Conservation (phyloP, 2,329 filamentous ascomycete genomes). For the Camillea tinctor region DNA sequence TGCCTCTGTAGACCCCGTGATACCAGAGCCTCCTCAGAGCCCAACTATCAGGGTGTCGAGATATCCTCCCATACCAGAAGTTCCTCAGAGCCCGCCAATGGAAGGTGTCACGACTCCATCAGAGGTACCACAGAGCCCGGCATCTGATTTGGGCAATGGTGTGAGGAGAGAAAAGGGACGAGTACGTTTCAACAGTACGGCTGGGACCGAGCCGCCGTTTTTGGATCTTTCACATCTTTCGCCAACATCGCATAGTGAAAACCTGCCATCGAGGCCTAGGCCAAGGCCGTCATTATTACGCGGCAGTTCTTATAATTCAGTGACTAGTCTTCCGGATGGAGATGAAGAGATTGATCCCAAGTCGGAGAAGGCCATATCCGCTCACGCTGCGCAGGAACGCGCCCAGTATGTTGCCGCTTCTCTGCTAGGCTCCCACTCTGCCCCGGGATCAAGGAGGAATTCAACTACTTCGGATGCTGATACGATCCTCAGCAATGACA, state of each 20-base stretch:
- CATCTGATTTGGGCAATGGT: conserved; percentile 11
- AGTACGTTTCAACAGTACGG: conserved; percentile 49
- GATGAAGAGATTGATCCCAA: conserved; percentile 23
- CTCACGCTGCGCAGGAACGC: conserved; percentile 43
- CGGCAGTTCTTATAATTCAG: conserved; percentile 40
- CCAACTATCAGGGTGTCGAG: background rate
- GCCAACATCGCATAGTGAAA: conserved; percentile 10
- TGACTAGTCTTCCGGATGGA: conserved; percentile 32
- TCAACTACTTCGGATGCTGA: conserved; percentile 40
- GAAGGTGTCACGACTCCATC: conserved; percentile 15
- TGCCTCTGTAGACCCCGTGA: background rate
- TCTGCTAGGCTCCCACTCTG: conserved; percentile 37
- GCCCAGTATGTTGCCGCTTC: conserved; percentile 42
- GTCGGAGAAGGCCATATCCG: conserved; percentile 33
- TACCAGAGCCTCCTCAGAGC: background rate
- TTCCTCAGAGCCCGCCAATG: conserved; percentile 13
- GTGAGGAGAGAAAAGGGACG: conserved; percentile 45
- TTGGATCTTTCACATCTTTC: conserved; percentile 17
- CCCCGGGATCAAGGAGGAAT: conserved; percentile 32
- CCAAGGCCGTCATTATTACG: conserved; percentile 44
- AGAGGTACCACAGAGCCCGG: conserved; percentile 17
- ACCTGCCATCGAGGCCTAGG: conserved; percentile 23
- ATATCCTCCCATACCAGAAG: conserved; percentile 7
- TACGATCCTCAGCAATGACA: conserved; percentile 29
- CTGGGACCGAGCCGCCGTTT: conserved; percentile 31